Percentiles rank a stretch among this genome's conserved stretches.
phyloP scores from a whole-genome alignment of 257 asterid species.

The Scutellaria galericulata region DNA sequence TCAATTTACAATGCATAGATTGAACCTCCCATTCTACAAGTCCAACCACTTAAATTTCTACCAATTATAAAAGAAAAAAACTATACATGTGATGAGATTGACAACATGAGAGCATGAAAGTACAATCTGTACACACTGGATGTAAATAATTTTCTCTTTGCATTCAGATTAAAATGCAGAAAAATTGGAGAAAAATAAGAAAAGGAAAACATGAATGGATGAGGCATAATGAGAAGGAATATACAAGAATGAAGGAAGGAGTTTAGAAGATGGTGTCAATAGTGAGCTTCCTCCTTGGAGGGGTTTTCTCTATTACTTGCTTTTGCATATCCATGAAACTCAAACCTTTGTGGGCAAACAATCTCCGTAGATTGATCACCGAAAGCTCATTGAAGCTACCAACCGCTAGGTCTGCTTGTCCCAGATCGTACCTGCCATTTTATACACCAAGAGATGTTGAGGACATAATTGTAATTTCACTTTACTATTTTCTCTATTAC shows the following conservation, averaged over 20 bases:
- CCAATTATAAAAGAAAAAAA: neutral
- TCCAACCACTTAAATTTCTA: no score
- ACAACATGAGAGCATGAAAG: neutral
- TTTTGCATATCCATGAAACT: constrained; percentile 90
- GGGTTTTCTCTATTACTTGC: constrained; percentile 71
- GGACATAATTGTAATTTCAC: neutral
- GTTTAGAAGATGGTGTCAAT: constrained; percentile 82
- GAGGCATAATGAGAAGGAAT: constrained; percentile 35
- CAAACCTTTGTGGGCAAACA: constrained; percentile 84
- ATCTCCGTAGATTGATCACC: constrained; percentile 85
- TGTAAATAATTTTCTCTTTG: constrained; percentile 1
- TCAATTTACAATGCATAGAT: no score
- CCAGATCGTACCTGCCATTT: constrained; percentile 75
- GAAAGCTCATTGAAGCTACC: constrained; percentile 82
- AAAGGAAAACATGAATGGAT: neutral
- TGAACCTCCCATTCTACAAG: no score
- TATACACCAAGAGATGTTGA: neutral
- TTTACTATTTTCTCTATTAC: neutral
- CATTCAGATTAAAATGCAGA: neutral
- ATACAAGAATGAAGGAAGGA: constrained; percentile 22
- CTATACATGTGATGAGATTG: constrained; percentile 29
- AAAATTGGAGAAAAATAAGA: neutral
- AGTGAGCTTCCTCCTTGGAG: constrained; percentile 78
- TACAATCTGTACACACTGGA: constrained; percentile 2
- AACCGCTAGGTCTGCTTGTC: constrained; percentile 91